Evolutionary conservation across 208 protist species (phyloP).

Genomic region (Leishmania tarentolae): DNA sequence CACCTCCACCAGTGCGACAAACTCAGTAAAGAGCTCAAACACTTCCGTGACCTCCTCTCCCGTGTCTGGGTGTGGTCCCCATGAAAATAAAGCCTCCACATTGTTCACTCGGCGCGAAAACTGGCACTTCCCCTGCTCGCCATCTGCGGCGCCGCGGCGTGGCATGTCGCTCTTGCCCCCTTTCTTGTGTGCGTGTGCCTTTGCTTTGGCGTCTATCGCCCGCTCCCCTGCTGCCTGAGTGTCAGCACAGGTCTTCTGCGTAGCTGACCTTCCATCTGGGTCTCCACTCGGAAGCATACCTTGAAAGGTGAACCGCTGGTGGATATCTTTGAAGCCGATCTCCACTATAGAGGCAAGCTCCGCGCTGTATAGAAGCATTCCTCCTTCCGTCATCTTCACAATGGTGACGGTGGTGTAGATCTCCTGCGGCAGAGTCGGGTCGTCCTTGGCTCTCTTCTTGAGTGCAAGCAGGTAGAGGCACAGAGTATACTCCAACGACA

Average conservation of each 20-base stretch:
- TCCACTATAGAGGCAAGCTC: conserved; percentile 60
- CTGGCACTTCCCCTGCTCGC: background rate
- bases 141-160: background rate
- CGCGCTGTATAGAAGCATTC: conserved; percentile 39
- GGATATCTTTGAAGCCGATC: conserved; percentile 49
- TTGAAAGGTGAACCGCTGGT: conserved; percentile 40
- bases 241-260: background rate
- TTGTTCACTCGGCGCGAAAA: background rate
- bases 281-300: conserved; percentile 14
- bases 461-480: conserved; percentile 79
- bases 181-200: conserved; percentile 32
- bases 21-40: conserved; percentile 33
- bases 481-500: conserved; percentile 68
- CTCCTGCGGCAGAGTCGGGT: conserved; percentile 22
- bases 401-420: conserved; percentile 26
- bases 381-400: conserved; percentile 29
- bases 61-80: conserved; percentile 32
- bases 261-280: background rate
- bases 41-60: conserved; percentile 48
- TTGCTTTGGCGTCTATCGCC: conserved; percentile 22
- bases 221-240: conserved; percentile 1
- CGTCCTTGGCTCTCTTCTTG: conserved; percentile 25
- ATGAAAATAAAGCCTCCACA: conserved; percentile 9
- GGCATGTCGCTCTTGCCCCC: conserved; percentile 34
- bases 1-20: conserved; percentile 55